Percentiles rank a stretch among this genome's conserved stretches.
Conservation (phyloP, 441 rosid species). For the Cnidoscolus chayamansa region DNA sequence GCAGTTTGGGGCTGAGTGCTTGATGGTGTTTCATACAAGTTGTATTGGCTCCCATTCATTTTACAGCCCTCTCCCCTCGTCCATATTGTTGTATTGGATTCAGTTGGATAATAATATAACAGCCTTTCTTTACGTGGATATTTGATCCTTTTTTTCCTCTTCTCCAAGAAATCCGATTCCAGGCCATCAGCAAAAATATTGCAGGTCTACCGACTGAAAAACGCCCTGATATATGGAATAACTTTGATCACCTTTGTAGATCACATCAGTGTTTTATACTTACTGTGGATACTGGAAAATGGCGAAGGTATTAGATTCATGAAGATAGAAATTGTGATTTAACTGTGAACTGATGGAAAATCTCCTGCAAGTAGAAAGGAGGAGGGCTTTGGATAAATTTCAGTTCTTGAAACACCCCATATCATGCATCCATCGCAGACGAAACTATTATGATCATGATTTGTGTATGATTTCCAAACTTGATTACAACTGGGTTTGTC, state of each 20-base stretch:
- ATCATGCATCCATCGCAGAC: not conserved
- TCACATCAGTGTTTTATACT: not conserved
- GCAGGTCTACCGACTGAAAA: not conserved
- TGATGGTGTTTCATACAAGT: not conserved
- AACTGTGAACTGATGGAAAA: not conserved
- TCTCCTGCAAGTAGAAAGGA: not conserved
- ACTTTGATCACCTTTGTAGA: not conserved
- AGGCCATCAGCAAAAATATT: not conserved
- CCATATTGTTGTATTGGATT: slow-evolving; percentile 2
- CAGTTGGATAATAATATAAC: not conserved
- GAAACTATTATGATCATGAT: too few relatives aligned
- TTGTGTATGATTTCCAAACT: too few relatives aligned
- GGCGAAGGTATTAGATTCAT: not conserved
- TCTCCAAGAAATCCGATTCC: not conserved
- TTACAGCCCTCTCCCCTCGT: not conserved
- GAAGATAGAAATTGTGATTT: not conserved
- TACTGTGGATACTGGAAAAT: not conserved
- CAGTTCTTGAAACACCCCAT: not conserved
- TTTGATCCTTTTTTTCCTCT: not conserved
- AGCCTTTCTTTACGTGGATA: too few relatives aligned
- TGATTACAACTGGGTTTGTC: too few relatives aligned
- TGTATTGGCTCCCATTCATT: not conserved
- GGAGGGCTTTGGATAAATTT: not conserved
- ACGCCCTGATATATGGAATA: not conserved
- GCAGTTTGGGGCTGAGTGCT: not conserved